A percentile compares a stretch with the other conserved stretches of the same genome.
These are phyloP conservation scores for Mallotus nudiflorus DNA, from an alignment of 345 rosid species.

Conservation along the genomic window DNA sequence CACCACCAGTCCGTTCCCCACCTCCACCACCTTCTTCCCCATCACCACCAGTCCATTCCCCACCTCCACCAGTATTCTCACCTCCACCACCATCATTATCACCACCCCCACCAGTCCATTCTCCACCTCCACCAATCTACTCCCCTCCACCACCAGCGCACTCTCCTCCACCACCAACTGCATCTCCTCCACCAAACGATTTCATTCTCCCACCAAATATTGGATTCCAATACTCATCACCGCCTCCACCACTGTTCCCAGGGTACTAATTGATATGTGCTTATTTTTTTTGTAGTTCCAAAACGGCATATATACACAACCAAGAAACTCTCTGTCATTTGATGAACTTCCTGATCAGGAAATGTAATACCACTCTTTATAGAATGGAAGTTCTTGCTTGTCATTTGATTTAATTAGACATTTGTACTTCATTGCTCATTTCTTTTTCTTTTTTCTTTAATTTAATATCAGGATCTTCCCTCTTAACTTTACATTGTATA, in stretches of 20 bases:
- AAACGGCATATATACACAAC: neutral
- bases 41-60: neutral
- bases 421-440: too few relatives aligned
- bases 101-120: neutral
- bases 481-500: too few relatives aligned
- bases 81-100: neutral
- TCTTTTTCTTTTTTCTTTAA: too few relatives aligned
- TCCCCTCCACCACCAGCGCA: neutral
- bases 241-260: constrained; percentile 35
- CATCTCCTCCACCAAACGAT: constrained; percentile 20
- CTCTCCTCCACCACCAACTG: neutral
- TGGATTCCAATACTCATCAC: neutral
- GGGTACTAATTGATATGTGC: constrained; percentile 53
- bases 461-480: too few relatives aligned
- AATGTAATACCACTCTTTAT: neutral
- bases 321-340: neutral
- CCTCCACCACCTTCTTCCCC: constrained; percentile 16
- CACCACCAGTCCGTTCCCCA: constrained; percentile 5
- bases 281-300: constrained; percentile 5
- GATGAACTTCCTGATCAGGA: neutral
- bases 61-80: constrained; percentile 4
- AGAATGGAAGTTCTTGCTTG: neutral
- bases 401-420: neutral
- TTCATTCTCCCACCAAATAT: neutral
- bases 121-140: neutral